Evolutionary conservation across 2,329 filamentous ascomycete genomes (phyloP).

Genomic region (Cordyceps cateniannulata): DNA sequence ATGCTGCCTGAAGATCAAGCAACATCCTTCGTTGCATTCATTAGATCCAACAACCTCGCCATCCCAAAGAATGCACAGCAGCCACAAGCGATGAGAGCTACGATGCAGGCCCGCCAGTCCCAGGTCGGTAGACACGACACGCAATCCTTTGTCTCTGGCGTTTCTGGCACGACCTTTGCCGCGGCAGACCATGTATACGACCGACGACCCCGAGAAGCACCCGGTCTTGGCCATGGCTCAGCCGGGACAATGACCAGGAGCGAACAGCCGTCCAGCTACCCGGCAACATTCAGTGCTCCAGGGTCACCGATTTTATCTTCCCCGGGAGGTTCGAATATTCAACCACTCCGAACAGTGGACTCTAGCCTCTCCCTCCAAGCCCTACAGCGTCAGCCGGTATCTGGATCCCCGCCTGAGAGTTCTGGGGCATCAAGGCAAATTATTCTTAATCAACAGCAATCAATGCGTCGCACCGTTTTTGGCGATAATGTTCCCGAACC

Average conservation of each 20-base stretch:
- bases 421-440: conserved; percentile 32
- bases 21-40: conserved; percentile 52
- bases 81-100: conserved; percentile 15
- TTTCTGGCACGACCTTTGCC: conserved; percentile 28
- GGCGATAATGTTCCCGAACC: conserved; percentile 33
- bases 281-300: not conserved
- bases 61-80: conserved; percentile 22
- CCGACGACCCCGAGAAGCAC: not conserved
- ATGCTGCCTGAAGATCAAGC: conserved; percentile 51
- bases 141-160: conserved; percentile 25
- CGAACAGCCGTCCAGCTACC: not conserved
- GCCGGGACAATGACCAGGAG: conserved; percentile 2
- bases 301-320: conserved; percentile 3
- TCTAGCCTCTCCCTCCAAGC: conserved; percentile 18
- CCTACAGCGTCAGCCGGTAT: conserved; percentile 16
- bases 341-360: not conserved
- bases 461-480: conserved; percentile 33
- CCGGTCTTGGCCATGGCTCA: not conserved
- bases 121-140: conserved; percentile 19
- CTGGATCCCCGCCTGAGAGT: conserved; percentile 15
- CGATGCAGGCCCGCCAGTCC: conserved; percentile 17
- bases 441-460: conserved; percentile 40
- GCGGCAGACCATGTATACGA: conserved; percentile 21
- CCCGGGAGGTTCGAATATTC: not conserved
- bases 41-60: conserved; percentile 50